A percentile compares a stretch with the other conserved stretches of the same genome.
Evolutionary conservation across 2,329 filamentous ascomycete species (phyloP).

Genomic region (Scedosporium aurantiacum): DNA sequence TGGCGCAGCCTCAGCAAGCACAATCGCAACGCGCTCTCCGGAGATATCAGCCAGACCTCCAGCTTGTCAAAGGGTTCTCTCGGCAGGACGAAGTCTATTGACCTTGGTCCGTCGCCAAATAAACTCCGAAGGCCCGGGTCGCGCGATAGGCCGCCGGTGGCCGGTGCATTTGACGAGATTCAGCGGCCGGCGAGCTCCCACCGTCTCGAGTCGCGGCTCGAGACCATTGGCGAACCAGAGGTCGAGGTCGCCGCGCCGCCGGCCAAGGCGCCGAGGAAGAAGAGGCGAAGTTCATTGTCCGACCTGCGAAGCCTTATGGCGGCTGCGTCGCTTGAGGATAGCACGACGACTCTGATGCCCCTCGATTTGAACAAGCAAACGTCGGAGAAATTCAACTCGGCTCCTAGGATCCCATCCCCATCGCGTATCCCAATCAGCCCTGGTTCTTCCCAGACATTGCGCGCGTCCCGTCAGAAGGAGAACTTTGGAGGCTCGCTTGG

Average conservation of each 20-base stretch:
- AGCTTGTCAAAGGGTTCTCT: slow-evolving; percentile 58
- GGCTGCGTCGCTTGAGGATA: slow-evolving; percentile 37
- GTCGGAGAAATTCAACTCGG: slow-evolving; percentile 47
- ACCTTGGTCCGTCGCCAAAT: slow-evolving; percentile 39
- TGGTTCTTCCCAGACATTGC: slow-evolving; percentile 25
- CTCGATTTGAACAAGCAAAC: slow-evolving; percentile 42
- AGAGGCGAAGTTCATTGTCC: slow-evolving; percentile 82
- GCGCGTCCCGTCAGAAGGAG: slow-evolving; percentile 38
- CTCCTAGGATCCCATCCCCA: slow-evolving; percentile 30
- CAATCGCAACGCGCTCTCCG: slow-evolving; percentile 36
- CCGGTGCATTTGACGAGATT: slow-evolving; percentile 50
- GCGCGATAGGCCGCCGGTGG: slow-evolving; percentile 48
- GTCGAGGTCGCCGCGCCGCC: slow-evolving; percentile 23
- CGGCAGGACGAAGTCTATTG: slow-evolving; percentile 66
- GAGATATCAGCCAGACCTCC: slow-evolving; percentile 44
- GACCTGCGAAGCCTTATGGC: slow-evolving; percentile 66
- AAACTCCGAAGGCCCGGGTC: slow-evolving; percentile 38
- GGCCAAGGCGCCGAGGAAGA: slow-evolving; percentile 49
- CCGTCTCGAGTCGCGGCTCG: slow-evolving; percentile 41
- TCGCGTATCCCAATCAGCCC: slow-evolving; percentile 45
- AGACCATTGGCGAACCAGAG: slow-evolving; percentile 49
- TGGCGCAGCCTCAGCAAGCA: slow-evolving; percentile 86
- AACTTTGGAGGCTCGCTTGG: slow-evolving; percentile 20
- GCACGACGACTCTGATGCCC: slow-evolving; percentile 30
- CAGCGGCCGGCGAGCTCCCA: slow-evolving; percentile 47